Base-by-base conservation (phyloP, 345 rosid genomes). In the Odontarrhena argentea region DNA sequence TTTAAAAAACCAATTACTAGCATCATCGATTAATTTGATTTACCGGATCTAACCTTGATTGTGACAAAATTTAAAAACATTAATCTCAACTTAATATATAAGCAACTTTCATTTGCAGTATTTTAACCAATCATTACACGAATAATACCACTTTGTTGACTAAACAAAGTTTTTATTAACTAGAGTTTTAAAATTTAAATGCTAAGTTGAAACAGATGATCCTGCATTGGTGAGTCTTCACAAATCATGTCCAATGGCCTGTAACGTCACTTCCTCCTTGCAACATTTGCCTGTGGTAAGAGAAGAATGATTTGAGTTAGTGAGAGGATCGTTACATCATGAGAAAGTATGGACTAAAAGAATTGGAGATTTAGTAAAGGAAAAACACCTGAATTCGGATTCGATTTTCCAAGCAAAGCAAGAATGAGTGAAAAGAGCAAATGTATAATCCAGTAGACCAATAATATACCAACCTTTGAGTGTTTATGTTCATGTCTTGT, bases 311-410 rank as follows among this genome's bases (percentile, higher is more conserved):
- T 7, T n/a, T n/a, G 28, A 22, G 37, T 43, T 37, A 60, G 41
- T 9, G 36, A 28, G 41, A 65, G 18, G 55, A 34, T 37, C 5
- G 8, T 26, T 26, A 26, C 40, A 47, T 47, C 15, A 49, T 53
- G 43, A 35, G 22, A 18, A 18, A 18, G 1, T 18, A 18, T 18
- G 22, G 22, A 18, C 22, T 18, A 37, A n/a, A 34, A 8, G 0
- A 51, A 45, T 3, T 24, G 36, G 32, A 42, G 38, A 10, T 7
- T 58, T 40, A 36, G 68, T 11, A 24, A 24, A 26, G 42, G 9
- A 6, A 50, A 53, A 48, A 66, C 77, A 86, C 88, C 83, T 37
- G 88, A 85, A 72, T 80, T 84, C 67, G 60, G 57, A 87, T 84
- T 44, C 55, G 69, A 11, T 30, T 85, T 85, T 85, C 84, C 45